Evolutionary conservation across 2,329 filamentous ascomycete genomes (phyloP), one percentile per base, ranked within the genome.

Genomic region (Colletotrichum coccodes): DNA sequence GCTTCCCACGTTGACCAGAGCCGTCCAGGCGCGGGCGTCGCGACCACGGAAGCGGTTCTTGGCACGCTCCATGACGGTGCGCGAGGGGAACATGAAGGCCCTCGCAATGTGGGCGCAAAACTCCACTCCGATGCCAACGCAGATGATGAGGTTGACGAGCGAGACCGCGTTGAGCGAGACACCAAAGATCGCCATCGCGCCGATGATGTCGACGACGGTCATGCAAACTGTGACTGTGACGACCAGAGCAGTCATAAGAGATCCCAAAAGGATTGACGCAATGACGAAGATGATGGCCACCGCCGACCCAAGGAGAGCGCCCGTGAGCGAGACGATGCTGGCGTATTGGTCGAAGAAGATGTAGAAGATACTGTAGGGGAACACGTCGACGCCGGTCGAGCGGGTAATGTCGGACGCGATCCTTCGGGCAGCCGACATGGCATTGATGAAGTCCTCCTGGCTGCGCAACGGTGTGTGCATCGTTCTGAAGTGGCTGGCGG

Each of bases 321-420:
- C 91, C 0, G 95, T 95, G 4, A 98, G 86, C 12, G 87, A 86
- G 23, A 97, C 90, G 70, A 99, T 98, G 66, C 89, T 89, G 6
- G 94, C 88, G 77, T 99, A 99, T 78, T 98, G 96, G 78, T 99
- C 96, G 78, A 99, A 99, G 87, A 98, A 99, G 78, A 99, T 95
- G 83, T 99, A 99, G 79, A 97, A 97, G 70, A 98, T 91, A 73
- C 94, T 97, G 83, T 99, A 99, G 0, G 96, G 94, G 86, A 99
- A 99, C 3, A 99, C 91, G 28, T 96, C 91, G 26, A 93, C 89
- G 6, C 90, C 88, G 5, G 94, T 95, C 59, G 87, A 85, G 60
- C 87, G 81, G 16, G 87, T 91, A 59, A 99, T 91, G 32, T 92
- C 91, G 14, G 90, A 83, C 0, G 95, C 91, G 71, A 99, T 97